A percentile compares a stretch with the other conserved stretches of the same genome.
These are phyloP conservation scores for Zymoseptoria crescenta DNA, from an alignment of 2,329 filamentous ascomycete species.

Conservation along the genomic window DNA sequence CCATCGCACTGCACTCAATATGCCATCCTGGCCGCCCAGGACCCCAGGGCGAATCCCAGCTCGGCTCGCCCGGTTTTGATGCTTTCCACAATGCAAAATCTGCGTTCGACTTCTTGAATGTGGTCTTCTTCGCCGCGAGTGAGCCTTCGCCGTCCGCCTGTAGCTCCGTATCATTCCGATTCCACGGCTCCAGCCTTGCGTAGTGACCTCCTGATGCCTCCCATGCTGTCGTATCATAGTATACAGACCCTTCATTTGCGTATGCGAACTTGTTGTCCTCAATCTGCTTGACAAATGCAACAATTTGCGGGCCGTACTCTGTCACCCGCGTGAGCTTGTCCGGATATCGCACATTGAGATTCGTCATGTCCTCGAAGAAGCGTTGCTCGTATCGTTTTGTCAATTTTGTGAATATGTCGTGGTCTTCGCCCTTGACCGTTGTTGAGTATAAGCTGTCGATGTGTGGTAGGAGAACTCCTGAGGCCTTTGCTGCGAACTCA, in stretches of 20 bases:
- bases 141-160: conserved; percentile 87
- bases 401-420: conserved; percentile 77
- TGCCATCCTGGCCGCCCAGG: conserved; percentile 88
- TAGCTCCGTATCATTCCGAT: conserved; percentile 71
- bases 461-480: conserved; percentile 71
- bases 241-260: conserved; percentile 62
- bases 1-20: conserved; percentile 96
- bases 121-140: conserved; percentile 46
- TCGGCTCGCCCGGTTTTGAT: conserved; percentile 84
- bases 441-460: conserved; percentile 59
- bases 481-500: conserved; percentile 50
- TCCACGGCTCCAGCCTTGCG: conserved; percentile 76
- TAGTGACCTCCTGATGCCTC: conserved; percentile 80
- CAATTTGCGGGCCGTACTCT: conserved; percentile 83
- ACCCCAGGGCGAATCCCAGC: conserved; percentile 84
- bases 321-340: conserved; percentile 84
- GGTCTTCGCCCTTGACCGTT: conserved; percentile 51
- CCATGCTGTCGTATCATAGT: conserved; percentile 85
- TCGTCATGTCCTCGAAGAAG: conserved; percentile 81
- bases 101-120: conserved; percentile 64
- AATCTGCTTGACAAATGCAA: conserved; percentile 72
- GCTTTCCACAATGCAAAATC: conserved; percentile 95
- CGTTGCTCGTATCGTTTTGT: conserved; percentile 80
- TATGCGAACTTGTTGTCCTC: conserved; percentile 84
- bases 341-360: conserved; percentile 74